Evolutionary conservation across 2,329 filamentous ascomycete genomes (phyloP).

Genomic region (Shiraia sp.): DNA sequence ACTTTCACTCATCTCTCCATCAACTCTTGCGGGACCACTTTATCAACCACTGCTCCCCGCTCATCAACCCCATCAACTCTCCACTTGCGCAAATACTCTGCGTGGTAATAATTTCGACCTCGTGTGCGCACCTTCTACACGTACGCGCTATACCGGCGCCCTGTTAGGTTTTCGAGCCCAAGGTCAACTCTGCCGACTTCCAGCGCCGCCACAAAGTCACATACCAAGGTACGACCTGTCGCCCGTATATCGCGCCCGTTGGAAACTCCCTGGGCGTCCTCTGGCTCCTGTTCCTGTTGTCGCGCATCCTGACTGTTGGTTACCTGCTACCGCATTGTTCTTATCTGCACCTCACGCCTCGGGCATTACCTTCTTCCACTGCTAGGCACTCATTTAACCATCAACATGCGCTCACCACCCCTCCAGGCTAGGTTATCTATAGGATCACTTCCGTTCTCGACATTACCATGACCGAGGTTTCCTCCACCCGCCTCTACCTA

Average conservation of each 20-base stretch:
- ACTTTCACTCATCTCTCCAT: constrained; percentile 24
- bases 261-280: constrained; percentile 21
- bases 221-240: constrained; percentile 33
- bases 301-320: constrained; percentile 12
- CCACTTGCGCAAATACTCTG: constrained; percentile 16
- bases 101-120: constrained; percentile 11
- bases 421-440: constrained; percentile 37
- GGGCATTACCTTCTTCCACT: constrained; percentile 27
- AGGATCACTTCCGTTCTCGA: constrained; percentile 18
- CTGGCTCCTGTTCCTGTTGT: constrained; percentile 29
- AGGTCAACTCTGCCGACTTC: constrained; percentile 21
- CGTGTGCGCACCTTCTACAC: constrained; percentile 14
- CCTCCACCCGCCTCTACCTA: constrained; percentile 92
- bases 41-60: constrained; percentile 20
- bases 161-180: constrained; percentile 21
- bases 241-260: constrained; percentile 25
- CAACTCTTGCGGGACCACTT: constrained; percentile 20
- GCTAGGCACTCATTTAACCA: constrained; percentile 26
- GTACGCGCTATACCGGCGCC: constrained; percentile 8
- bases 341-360: constrained; percentile 22
- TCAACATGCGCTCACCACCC: constrained; percentile 40
- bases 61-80: constrained; percentile 25
- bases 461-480: constrained; percentile 76
- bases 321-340: constrained; percentile 10
- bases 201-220: constrained; percentile 8